Base-by-base conservation (phyloP, 2,329 filamentous ascomycete species). In the Karstenula rhodostoma region DNA sequence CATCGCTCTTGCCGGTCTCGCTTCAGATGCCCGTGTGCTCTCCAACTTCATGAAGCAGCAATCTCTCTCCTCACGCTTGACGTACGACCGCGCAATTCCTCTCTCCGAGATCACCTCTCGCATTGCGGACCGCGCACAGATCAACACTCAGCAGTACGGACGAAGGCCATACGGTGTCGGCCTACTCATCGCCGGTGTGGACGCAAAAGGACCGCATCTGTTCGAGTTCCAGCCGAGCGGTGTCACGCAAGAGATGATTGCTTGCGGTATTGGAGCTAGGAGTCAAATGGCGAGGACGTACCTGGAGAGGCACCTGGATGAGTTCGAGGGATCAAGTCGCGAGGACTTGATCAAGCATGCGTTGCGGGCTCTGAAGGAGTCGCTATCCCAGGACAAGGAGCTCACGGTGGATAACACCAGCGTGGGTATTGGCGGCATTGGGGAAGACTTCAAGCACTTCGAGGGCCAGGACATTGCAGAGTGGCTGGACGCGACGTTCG, bases 11-110 rank as follows among this genome's bases (percentile, higher is more conserved):
- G 95, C 95, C 69, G 95, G 95, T 72, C 92, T 99, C 64, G 95
- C 95, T 69, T 97, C 94, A 60, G 95, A 99, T 81, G 95, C 94
- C 77, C 95, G 95, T 76, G 95, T 99, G 72, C 93, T 99, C 72
- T 97, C 94, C 85, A 99, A 99, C 88, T 99, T 97, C 85, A 98
- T 99, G 94, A 98, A 97, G 85, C 93, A 97, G 83, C 95, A 98
- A 83, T 96, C 93, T 66, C 92, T 99, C 74, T 91, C 92, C 74
- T 94, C 95, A 73, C 93, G 94, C 79, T 90, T 99, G 73, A 97
- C 93, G 59, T 98, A 97, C 84, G 94, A 92, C 81, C 94, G 95
- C 69, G 89, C 94, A 69, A 95, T 99, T 78, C 92, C 93, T 33
- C 85, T 98, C 77, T 90, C 93, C 75, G 90, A 91, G 65, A 92